These are phyloP conservation scores for Puccinellia tenuiflora DNA, from an alignment of 176 grass and related monocot genomes.

Conservation along the genomic window DNA sequence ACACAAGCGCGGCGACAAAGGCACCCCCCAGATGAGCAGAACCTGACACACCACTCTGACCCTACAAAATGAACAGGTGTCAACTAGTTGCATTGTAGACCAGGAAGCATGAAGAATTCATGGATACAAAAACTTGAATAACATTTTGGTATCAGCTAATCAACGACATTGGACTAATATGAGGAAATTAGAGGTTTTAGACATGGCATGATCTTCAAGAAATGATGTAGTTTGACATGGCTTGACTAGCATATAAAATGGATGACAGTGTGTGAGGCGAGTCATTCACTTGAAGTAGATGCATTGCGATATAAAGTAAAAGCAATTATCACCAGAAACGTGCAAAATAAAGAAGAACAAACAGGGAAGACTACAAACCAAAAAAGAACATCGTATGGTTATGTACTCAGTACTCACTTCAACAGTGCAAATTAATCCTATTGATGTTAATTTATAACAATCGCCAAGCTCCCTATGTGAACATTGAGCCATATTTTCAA, in stretches of 20 bases:
- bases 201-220: neutral
- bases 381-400: neutral
- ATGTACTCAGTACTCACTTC: neutral
- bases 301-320: neutral
- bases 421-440: neutral
- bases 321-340: neutral
- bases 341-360: neutral
- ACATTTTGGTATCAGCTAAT: neutral
- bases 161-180: neutral
- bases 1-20: conserved; percentile 40
- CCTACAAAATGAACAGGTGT: conserved; percentile 27
- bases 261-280: neutral
- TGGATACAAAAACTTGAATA: neutral
- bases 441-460: neutral
- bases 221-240: neutral
- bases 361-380: neutral
- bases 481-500: neutral
- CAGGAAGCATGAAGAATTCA: conserved; percentile 3
- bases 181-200: neutral
- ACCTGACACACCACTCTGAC: conserved; percentile 41
- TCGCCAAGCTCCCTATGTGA: neutral
- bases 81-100: neutral
- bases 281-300: neutral
- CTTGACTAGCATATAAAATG: neutral
- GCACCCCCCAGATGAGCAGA: conserved; percentile 69